Base-by-base conservation (phyloP, 1,284 basidiomycete genomes). In the Lignosus rhinocerotis region DNA sequence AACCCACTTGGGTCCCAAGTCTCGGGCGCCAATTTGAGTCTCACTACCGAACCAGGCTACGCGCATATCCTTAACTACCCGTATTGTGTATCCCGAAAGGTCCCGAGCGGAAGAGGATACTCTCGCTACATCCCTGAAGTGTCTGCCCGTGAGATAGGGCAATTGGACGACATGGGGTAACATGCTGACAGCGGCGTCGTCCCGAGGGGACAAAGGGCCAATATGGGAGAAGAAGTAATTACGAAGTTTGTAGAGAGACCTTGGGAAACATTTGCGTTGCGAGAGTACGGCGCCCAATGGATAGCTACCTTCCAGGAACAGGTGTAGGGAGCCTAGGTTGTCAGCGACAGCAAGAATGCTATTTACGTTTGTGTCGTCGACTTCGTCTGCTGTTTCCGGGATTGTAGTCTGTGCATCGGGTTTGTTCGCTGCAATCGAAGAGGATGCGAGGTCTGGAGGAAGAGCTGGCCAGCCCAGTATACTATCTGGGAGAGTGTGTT, bases 291-390 rank as follows among this genome's bases (percentile, higher is more conserved):
- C 76, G 38, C 94, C 93, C 34, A 96, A 78, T 46, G 88, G 83
- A 73, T 90, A 93, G 59, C 84, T 84, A 25, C 93, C 93, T 67
- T 95, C 92, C 49, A 94, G 75, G 71, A 85, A 92, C 64, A 75
- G 80, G 68, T 86, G 80, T 48, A 90, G 69, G 59, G 71, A 70
- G 6, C 90, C 88, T 21, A 71, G 61, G 53, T 79, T 75, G 67
- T 91, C 88, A 17, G 83, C 72, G 42, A 85, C 78, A 32, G 79
- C 77, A 19, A 92, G 76, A 52, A 92, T 73, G 66, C 87, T 91
- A 66, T 85, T 78, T 21, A 78, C 61, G 65, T 86, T 88, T 53
- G 80, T 76, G 58, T 83, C 80, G 59, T 87, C 82, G 11, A 70
- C 70, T 66, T 82, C 80, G 62, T 81, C 78, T 6, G 76, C 67